Percentiles rank a stretch among this genome's conserved stretches.
Conservation (phyloP, 441 rosid species). For the Adansonia grandidieri region DNA sequence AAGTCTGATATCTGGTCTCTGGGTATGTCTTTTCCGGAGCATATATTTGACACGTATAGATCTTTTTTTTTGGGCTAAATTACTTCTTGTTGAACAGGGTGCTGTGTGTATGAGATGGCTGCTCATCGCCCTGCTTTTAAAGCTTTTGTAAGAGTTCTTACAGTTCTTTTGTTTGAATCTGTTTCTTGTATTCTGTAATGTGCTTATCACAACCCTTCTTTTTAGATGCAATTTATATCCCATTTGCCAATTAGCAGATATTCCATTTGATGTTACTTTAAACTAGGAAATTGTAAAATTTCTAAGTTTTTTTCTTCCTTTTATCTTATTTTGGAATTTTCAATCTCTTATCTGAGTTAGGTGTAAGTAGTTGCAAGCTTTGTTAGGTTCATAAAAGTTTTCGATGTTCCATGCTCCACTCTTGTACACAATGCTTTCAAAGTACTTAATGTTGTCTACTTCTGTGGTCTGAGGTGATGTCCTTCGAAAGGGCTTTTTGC, state of each 20-base stretch:
- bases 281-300: background rate
- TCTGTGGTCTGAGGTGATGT: background rate
- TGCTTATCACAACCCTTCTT: background rate
- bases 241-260: background rate
- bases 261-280: background rate
- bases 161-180: slow-evolving; percentile 19
- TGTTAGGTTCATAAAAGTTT: background rate
- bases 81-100: slow-evolving; percentile 60
- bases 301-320: background rate
- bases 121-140: slow-evolving; percentile 94
- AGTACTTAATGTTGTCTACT: background rate
- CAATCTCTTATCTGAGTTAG: background rate
- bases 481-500: background rate
- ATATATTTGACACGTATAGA: background rate
- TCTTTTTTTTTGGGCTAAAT: slow-evolving; percentile 25
- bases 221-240: slow-evolving; percentile 21
- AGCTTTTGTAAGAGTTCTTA: slow-evolving; percentile 80
- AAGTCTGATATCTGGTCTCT: slow-evolving; percentile 98
- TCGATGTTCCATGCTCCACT: background rate
- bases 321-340: background rate
- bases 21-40: slow-evolving; percentile 48
- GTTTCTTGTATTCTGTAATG: background rate
- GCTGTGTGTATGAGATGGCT: slow-evolving; percentile 98
- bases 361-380: background rate
- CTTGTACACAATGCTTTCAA: too few species aligned